Percentiles rank a stretch among this genome's conserved stretches.
phyloP scores from a whole-genome alignment of 2,329 filamentous ascomycete genomes.

The Phoma sp. region DNA sequence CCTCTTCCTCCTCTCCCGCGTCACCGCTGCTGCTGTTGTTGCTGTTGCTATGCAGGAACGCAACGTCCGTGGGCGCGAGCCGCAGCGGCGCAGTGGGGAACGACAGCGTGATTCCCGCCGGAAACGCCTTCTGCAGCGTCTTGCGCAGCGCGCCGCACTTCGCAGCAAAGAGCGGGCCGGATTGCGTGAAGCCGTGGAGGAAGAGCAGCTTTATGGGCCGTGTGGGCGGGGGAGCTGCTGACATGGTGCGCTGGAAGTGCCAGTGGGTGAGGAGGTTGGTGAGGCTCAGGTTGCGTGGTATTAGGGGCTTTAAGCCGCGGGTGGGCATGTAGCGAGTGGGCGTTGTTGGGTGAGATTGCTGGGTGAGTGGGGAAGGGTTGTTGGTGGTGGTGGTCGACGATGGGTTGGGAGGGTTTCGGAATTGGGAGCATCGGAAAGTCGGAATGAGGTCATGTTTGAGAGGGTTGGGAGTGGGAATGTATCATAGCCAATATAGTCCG shows the following conservation, averaged over 20 bases:
- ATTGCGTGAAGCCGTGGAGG: slow-evolving; percentile 83
- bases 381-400: too few species aligned
- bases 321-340: background rate
- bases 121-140: slow-evolving; percentile 74
- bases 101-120: slow-evolving; percentile 56
- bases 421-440: too few species aligned
- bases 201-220: slow-evolving; percentile 55
- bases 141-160: slow-evolving; percentile 91
- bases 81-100: slow-evolving; percentile 54
- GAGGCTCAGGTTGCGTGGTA: slow-evolving; percentile 20
- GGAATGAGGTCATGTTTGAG: too few species aligned
- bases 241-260: slow-evolving; percentile 36
- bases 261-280: slow-evolving; percentile 24
- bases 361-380: too few species aligned
- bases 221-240: slow-evolving; percentile 35
- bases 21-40: too few species aligned
- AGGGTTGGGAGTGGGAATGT: too few species aligned
- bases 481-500: too few species aligned
- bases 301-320: background rate
- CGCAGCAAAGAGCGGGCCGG: slow-evolving; percentile 79
- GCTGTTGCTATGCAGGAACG: slow-evolving; percentile 56
- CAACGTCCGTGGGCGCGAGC: slow-evolving; percentile 54
- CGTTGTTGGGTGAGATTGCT: background rate
- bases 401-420: too few species aligned
- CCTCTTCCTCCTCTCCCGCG: slow-evolving; percentile 55